Percentiles rank a stretch among this genome's conserved stretches.
Conservation (phyloP, 345 rosid genomes). For the Citrus sp. region DNA sequence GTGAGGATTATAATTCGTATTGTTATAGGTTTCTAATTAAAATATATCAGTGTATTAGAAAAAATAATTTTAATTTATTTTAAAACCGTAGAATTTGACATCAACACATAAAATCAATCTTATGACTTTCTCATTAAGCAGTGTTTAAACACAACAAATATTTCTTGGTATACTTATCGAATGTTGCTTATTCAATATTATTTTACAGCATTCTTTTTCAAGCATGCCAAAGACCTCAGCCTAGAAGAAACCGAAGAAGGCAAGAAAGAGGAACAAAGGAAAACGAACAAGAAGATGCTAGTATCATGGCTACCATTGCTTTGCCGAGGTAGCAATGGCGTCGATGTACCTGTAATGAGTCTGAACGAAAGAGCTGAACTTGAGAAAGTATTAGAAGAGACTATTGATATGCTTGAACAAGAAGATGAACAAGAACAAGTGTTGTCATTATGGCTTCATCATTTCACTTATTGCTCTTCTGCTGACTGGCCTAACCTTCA, state of each 20-base stretch:
- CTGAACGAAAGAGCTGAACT: conserved; percentile 44
- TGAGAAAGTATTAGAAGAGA: conserved; percentile 59
- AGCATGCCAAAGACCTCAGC: conserved; percentile 57
- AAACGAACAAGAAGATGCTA: conserved; percentile 57
- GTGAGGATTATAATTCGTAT: too few relatives aligned
- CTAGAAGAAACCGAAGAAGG: conserved; percentile 32
- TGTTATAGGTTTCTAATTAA: too few relatives aligned
- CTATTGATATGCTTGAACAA: conserved; percentile 44
- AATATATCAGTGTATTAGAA: too few relatives aligned
- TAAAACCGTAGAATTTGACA: too few relatives aligned
- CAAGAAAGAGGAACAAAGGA: conserved; percentile 32
- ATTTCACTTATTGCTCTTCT: conserved; percentile 57
- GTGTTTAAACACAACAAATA: too few relatives aligned
- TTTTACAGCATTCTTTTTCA: conserved; percentile 63
- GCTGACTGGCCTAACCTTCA: conserved; percentile 94
- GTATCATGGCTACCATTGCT: conserved; percentile 76
- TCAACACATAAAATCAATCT: too few relatives aligned
- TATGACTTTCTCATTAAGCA: too few relatives aligned
- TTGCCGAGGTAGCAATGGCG: conserved; percentile 68
- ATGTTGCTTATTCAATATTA: not conserved
- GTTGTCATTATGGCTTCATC: conserved; percentile 80
- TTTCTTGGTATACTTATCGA: not conserved
- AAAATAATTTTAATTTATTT: too few relatives aligned
- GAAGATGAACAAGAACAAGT: conserved; percentile 70
- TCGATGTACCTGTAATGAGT: conserved; percentile 60